Conservation (phyloP, 768 basidiomycete genomes). For the Hygrophorus russula region DNA sequence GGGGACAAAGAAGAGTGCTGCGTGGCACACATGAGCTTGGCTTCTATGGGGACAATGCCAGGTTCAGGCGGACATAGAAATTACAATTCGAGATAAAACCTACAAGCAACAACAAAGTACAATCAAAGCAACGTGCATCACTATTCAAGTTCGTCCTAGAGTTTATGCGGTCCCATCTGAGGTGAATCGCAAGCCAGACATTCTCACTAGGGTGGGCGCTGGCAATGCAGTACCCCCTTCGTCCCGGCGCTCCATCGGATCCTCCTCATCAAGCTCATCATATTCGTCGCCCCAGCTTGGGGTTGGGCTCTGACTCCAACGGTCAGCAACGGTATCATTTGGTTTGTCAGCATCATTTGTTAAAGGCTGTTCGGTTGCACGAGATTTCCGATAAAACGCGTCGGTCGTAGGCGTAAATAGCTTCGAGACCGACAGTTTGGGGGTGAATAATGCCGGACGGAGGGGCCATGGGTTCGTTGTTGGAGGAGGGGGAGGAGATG, state of each 20-base stretch:
- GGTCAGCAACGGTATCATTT: too few relatives aligned
- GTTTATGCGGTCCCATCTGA: not conserved
- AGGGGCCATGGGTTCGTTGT: slow-evolving; percentile 2
- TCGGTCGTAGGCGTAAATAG: not conserved
- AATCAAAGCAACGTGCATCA: too few relatives aligned
- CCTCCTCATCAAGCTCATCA: slow-evolving; percentile 29
- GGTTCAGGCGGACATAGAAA: too few relatives aligned
- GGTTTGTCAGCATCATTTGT: too few relatives aligned
- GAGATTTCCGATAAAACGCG: not conserved
- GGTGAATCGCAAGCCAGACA: slow-evolving; percentile 11
- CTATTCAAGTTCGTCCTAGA: too few relatives aligned
- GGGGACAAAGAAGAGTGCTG: too few relatives aligned
- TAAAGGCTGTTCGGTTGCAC: not conserved
- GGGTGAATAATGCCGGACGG: slow-evolving; percentile 18
- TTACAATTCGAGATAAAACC: too few relatives aligned
- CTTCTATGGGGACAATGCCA: too few relatives aligned
- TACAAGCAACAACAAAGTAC: too few relatives aligned
- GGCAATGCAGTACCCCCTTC: slow-evolving; percentile 9
- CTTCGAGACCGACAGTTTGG: slow-evolving; percentile 8
- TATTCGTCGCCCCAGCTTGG: slow-evolving; percentile 23
- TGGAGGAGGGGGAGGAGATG: slow-evolving; percentile 2
- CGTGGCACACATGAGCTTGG: too few relatives aligned
- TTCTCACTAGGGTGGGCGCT: slow-evolving; percentile 9
- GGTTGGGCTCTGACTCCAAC: slow-evolving; percentile 15
- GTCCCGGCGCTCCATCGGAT: slow-evolving; percentile 11